phyloP scores from a whole-genome alignment of 768 basidiomycete genomes.

The Pleurotus citrinopileatus region DNA sequence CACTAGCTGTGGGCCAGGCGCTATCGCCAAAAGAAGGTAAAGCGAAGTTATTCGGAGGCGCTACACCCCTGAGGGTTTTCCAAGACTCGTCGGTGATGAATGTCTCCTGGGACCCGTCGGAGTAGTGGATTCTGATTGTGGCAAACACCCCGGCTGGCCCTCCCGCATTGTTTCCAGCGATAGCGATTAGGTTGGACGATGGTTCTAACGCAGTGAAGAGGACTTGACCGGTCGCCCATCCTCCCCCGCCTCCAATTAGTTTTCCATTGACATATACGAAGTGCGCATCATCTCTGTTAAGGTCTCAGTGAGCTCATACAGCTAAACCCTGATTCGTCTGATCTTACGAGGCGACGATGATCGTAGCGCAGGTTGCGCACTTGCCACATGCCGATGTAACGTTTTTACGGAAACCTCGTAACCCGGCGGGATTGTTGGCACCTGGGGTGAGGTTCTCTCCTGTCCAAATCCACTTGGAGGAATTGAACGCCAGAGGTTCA shows the following conservation, averaged over 20 bases:
- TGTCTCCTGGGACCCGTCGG: not conserved
- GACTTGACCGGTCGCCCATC: too few relatives aligned
- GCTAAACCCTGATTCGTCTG: not conserved
- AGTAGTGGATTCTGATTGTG: not conserved
- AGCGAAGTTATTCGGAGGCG: not conserved
- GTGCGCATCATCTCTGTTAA: not conserved
- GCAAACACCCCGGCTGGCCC: not conserved
- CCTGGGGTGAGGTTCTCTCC: too few relatives aligned
- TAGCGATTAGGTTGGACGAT: conserved; percentile 2
- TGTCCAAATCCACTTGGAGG: too few relatives aligned
- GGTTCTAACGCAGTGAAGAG: not conserved
- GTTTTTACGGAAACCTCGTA: too few relatives aligned
- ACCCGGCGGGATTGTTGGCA: too few relatives aligned
- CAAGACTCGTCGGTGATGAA: conserved; percentile 6
- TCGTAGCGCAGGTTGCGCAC: not conserved
- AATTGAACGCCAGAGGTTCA: too few relatives aligned
- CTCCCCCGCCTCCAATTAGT: not conserved
- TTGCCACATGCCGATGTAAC: not conserved
- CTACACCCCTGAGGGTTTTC: not conserved
- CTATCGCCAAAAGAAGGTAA: not conserved
- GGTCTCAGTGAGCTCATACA: not conserved
- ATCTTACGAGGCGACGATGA: not conserved
- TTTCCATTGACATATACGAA: not conserved
- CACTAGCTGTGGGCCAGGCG: not conserved
- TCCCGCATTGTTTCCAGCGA: not conserved